Evolutionary conservation across 2,329 filamentous ascomycete species (phyloP).

Genomic region (Paramyrothecium sp.): DNA sequence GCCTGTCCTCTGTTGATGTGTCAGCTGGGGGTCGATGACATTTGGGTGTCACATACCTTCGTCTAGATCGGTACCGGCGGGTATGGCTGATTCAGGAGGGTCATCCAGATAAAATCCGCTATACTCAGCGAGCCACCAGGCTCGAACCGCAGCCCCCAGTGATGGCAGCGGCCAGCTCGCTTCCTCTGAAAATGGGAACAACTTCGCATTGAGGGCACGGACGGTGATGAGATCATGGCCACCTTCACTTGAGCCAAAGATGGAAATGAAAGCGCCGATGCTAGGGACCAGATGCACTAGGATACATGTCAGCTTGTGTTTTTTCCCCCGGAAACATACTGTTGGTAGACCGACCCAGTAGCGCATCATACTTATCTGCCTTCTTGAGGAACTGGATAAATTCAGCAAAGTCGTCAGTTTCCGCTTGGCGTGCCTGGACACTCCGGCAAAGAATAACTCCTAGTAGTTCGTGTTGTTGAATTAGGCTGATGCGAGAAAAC

Average conservation of each 20-base stretch:
- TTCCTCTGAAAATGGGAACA: constrained; percentile 66
- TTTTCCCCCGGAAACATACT: constrained; percentile 4
- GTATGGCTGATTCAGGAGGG: constrained; percentile 55
- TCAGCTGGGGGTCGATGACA: constrained; percentile 12
- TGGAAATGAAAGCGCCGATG: constrained; percentile 72
- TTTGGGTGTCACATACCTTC: constrained; percentile 34
- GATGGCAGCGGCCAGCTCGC: constrained; percentile 70
- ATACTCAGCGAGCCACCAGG: constrained; percentile 92
- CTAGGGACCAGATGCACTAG: constrained; percentile 79
- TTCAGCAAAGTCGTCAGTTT: constrained; percentile 68
- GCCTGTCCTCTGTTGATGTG: constrained; percentile 58
- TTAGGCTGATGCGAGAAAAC: constrained; percentile 76
- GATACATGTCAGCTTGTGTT: constrained; percentile 5
- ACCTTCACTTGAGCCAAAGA: constrained; percentile 76
- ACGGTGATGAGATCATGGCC: constrained; percentile 66
- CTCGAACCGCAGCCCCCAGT: constrained; percentile 74
- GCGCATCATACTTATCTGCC: constrained; percentile 72
- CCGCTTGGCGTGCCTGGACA: constrained; percentile 72
- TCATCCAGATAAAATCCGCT: constrained; percentile 84
- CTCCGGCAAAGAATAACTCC: constrained; percentile 77
- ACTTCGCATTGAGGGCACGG: constrained; percentile 64
- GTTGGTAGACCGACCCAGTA: constrained; percentile 40
- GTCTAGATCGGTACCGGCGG: constrained; percentile 61
- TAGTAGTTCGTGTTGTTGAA: constrained; percentile 86
- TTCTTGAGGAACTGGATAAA: constrained; percentile 68